Evolutionary conservation across 257 asterid genomes (phyloP).

Genomic region (Solanum okadae): DNA sequence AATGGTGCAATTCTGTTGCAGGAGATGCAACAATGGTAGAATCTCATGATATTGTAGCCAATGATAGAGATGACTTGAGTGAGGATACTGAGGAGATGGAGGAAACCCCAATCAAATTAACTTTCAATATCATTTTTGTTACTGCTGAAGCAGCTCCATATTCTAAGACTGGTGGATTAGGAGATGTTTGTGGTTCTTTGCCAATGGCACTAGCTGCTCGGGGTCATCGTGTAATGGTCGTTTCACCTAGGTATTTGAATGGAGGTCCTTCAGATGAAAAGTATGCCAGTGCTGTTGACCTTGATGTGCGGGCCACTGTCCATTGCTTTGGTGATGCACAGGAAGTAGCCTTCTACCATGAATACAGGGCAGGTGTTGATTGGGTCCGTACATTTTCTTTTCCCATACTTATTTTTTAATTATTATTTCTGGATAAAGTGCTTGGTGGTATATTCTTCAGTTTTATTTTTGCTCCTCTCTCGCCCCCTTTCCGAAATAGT

Average conservation of each 20-base stretch:
- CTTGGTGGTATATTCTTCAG: not conserved
- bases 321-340: slow-evolving; percentile 67
- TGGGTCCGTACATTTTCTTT: slow-evolving; percentile 41
- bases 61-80: slow-evolving; percentile 14
- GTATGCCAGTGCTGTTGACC: slow-evolving; percentile 49
- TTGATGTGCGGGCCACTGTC: slow-evolving; percentile 33
- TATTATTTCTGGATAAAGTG: not conserved
- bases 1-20: slow-evolving; percentile 14
- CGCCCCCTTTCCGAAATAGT: not conserved
- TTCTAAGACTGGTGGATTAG: slow-evolving; percentile 96
- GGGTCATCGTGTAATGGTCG: slow-evolving; percentile 96
- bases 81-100: slow-evolving; percentile 24
- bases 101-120: slow-evolving; percentile 13
- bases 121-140: slow-evolving; percentile 50
- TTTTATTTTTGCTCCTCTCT: not conserved
- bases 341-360: slow-evolving; percentile 80
- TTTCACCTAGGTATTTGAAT: slow-evolving; percentile 67
- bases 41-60: slow-evolving; percentile 18
- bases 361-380: slow-evolving; percentile 90
- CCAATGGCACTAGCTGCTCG: slow-evolving; percentile 82
- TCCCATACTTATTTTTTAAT: not conserved
- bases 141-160: slow-evolving; percentile 97
- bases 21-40: slow-evolving; percentile 28
- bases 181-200: slow-evolving; percentile 96
- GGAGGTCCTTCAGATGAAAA: slow-evolving; percentile 53